Evolutionary conservation across 2,329 filamentous ascomycete genomes (phyloP).

Genomic region (Hypoxylon sp.): DNA sequence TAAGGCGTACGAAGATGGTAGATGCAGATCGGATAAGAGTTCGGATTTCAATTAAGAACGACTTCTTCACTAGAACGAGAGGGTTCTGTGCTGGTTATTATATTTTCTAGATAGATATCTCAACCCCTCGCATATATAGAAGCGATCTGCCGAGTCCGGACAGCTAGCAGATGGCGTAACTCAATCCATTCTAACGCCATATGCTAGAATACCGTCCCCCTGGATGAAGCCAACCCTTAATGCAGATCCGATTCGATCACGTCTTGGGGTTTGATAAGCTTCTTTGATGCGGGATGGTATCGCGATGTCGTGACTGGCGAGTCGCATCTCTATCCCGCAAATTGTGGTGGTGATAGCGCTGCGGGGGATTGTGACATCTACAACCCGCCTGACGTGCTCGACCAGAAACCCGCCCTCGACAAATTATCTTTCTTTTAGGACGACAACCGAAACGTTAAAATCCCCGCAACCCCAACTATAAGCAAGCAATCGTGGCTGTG

Average conservation of each 20-base stretch:
- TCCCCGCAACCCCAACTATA: constrained; percentile 30
- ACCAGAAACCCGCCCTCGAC: constrained; percentile 20
- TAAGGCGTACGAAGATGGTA: neutral
- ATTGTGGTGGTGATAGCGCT: constrained; percentile 31
- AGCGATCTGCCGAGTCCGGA: constrained; percentile 34
- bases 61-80: neutral
- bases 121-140: neutral
- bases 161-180: constrained; percentile 29
- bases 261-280: constrained; percentile 30
- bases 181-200: constrained; percentile 39
- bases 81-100: neutral
- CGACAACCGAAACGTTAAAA: constrained; percentile 31
- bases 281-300: constrained; percentile 32
- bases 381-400: constrained; percentile 47
- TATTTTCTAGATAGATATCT: constrained; percentile 14
- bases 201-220: constrained; percentile 12
- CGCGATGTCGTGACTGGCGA: constrained; percentile 38
- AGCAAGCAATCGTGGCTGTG: constrained; percentile 15
- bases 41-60: constrained; percentile 8
- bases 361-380: constrained; percentile 49
- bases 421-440: constrained; percentile 23
- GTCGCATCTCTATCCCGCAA: constrained; percentile 25
- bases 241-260: constrained; percentile 22
- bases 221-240: neutral
- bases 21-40: constrained; percentile 15